Percentiles rank a stretch among this genome's conserved stretches.
Evolutionary conservation across 441 rosid species (phyloP).

Genomic region (Metrosideros polymorpha): DNA sequence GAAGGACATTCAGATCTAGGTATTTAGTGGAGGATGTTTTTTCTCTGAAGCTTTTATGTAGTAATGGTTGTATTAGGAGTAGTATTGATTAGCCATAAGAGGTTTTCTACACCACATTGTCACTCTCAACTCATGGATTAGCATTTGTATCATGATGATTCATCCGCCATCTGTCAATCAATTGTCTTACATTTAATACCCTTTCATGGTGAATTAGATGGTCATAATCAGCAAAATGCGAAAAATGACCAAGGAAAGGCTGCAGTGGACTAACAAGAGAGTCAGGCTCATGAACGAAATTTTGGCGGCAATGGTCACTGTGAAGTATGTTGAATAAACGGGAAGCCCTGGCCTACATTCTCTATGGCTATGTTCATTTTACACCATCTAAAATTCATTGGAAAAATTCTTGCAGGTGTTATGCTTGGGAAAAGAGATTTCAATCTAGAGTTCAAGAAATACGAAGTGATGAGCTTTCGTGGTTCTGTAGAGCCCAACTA

Average conservation of each 20-base stretch:
- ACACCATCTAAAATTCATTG: not conserved
- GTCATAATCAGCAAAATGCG: conserved; percentile 7
- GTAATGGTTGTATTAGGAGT: not conserved
- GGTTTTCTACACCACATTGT: not conserved
- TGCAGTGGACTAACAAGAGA: conserved; percentile 13
- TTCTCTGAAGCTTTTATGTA: not conserved
- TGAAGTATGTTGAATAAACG: conserved; percentile 60
- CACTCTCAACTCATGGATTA: not conserved
- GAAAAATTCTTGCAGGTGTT: conserved; percentile 51
- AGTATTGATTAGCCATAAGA: not conserved
- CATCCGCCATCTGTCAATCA: not conserved
- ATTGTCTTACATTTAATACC: not conserved
- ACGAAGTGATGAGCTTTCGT: conserved; percentile 80
- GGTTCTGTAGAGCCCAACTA: conserved; percentile 91
- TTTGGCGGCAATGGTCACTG: conserved; percentile 22
- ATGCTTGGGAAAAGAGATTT: conserved; percentile 99
- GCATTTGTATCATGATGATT: not conserved
- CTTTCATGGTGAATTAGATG: not conserved
- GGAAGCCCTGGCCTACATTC: not conserved
- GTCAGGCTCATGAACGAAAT: conserved; percentile 13
- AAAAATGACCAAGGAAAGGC: conserved; percentile 6
- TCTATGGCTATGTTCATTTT: not conserved
- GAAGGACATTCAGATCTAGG: not conserved
- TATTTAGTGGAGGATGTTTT: not conserved
- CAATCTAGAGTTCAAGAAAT: conserved; percentile 79